Evolutionary conservation across 148 eudicot species (phyloP).

Genomic region (Salicornia ramosissima): DNA sequence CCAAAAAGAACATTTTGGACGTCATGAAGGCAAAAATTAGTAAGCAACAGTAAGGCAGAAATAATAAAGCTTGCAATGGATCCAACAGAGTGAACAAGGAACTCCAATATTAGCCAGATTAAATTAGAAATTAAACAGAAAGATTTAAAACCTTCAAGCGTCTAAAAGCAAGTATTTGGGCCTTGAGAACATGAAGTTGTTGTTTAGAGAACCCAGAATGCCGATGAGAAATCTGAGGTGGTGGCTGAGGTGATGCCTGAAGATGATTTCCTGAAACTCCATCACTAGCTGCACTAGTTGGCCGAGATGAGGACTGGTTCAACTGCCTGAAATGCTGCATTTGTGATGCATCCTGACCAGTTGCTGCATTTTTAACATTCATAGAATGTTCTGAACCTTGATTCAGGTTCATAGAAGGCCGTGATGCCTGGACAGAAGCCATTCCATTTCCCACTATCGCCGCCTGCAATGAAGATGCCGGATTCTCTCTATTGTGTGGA

Average conservation of each 20-base stretch:
- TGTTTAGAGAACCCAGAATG: conserved; percentile 73
- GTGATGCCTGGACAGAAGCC: conserved; percentile 52
- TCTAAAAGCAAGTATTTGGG: conserved; percentile 91
- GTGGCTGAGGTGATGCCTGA: conserved; percentile 47
- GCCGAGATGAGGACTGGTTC: conserved; percentile 54
- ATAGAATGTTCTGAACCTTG: conserved; percentile 61
- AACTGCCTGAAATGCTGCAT: conserved; percentile 55
- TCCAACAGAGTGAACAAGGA: neutral
- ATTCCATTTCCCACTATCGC: conserved; percentile 49
- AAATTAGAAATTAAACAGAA: conserved; percentile 11
- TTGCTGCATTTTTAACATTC: conserved; percentile 37
- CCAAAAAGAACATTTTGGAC: too few species aligned
- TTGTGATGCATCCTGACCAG: conserved; percentile 54
- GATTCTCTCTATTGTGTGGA: conserved; percentile 53
- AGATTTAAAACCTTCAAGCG: conserved; percentile 71
- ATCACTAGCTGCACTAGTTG: conserved; percentile 46
- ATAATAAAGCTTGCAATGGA: neutral
- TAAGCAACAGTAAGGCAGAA: too few species aligned
- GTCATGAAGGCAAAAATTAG: too few species aligned
- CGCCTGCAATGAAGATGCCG: conserved; percentile 50
- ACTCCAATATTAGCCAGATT: conserved; percentile 14
- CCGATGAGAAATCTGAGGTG: conserved; percentile 38
- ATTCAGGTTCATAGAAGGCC: conserved; percentile 57
- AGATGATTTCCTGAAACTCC: conserved; percentile 37
- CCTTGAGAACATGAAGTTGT: conserved; percentile 90